Conservation (phyloP, 805 yeast genomes). For the Pichia exigua region DNA sequence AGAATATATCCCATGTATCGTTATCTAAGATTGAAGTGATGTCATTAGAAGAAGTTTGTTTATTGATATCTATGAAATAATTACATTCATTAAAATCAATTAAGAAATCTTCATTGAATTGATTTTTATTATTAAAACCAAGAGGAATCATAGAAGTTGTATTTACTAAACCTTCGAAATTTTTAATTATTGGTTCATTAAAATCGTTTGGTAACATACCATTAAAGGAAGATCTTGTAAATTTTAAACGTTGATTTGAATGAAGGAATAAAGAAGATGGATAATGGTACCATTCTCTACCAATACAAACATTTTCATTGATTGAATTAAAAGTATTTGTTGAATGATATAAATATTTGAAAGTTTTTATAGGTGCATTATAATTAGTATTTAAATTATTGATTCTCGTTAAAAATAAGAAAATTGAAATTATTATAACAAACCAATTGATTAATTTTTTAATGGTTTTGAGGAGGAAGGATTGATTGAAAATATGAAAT, state of each 20-base stretch:
- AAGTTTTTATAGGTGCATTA: constrained; percentile 62
- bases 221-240: constrained; percentile 70
- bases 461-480: constrained; percentile 2
- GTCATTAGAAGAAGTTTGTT: constrained; percentile 38
- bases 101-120: constrained; percentile 54
- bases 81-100: constrained; percentile 48
- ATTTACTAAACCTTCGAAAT: constrained; percentile 18
- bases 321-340: constrained; percentile 14
- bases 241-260: constrained; percentile 52
- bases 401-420: constrained; percentile 11
- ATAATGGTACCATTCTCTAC: constrained; percentile 91
- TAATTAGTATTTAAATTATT: constrained; percentile 58
- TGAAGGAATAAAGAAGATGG: constrained; percentile 84
- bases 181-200: constrained; percentile 28
- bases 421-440: not conserved
- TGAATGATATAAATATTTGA: constrained; percentile 32
- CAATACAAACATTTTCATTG: constrained; percentile 64
- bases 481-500: constrained; percentile 19
- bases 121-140: constrained; percentile 70
- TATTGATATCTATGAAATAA: constrained; percentile 58
- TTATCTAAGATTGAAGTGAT: constrained; percentile 14
- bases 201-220: constrained; percentile 90
- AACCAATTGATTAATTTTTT: constrained; percentile 5
- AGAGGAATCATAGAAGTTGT: constrained; percentile 44
- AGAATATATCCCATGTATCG: constrained; percentile 39